phyloP scores from a whole-genome alignment of 129 eudicot species.

The Flaveria ramosissima region DNA sequence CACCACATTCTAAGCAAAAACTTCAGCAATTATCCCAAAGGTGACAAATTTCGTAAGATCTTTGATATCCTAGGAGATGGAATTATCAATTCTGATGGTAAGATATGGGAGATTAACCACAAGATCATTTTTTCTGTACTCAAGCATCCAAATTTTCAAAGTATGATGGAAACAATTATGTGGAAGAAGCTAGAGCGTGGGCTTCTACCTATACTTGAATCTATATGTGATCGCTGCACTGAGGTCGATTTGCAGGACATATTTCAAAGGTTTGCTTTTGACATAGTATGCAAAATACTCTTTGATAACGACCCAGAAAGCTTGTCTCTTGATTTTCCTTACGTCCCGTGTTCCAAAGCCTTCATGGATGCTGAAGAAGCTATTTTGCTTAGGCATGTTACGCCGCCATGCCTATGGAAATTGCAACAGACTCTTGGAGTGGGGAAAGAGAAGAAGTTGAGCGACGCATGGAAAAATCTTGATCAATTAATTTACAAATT shows the following conservation, averaged over 20 bases:
- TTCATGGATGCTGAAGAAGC: conserved; percentile 28
- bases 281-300: conserved; percentile 29
- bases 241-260: conserved; percentile 51
- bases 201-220: conserved; percentile 25
- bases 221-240: neutral
- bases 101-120: conserved; percentile 37
- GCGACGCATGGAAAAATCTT: neutral
- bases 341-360: conserved; percentile 29
- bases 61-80: conserved; percentile 50
- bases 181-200: conserved; percentile 4
- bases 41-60: conserved; percentile 27
- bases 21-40: conserved; percentile 38
- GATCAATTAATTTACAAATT: neutral
- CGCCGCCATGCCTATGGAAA: conserved; percentile 35
- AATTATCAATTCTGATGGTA: conserved; percentile 31
- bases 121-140: conserved; percentile 16
- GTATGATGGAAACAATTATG: neutral
- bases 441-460: conserved; percentile 2
- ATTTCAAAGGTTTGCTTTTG: conserved; percentile 50
- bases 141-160: conserved; percentile 1
- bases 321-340: conserved; percentile 33
- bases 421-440: neutral
- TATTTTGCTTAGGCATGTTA: conserved; percentile 39
- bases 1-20: conserved; percentile 29
- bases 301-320: conserved; percentile 37